A percentile compares a stretch with the other conserved stretches of the same genome.
These are phyloP conservation scores for Moniliophthora roreri DNA, from an alignment of 1,284 basidiomycete genomes.

Conservation along the genomic window DNA sequence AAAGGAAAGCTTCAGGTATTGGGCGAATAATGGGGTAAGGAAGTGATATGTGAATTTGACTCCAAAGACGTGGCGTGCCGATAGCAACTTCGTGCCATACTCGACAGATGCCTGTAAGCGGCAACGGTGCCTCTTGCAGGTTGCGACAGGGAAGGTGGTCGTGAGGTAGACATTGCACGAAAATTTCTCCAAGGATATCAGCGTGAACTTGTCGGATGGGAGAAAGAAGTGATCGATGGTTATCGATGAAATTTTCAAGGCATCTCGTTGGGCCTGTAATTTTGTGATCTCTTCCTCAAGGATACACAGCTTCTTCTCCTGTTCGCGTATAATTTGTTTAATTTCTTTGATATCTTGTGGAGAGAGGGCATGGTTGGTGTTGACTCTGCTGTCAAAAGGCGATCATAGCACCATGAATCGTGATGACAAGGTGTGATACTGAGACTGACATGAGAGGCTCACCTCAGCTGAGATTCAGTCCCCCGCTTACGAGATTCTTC, in stretches of 20 bases:
- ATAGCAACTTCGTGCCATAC: background rate
- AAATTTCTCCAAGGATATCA: background rate
- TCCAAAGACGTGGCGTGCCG: background rate
- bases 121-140: background rate
- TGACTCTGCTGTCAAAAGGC: background rate
- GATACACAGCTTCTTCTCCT: background rate
- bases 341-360: background rate
- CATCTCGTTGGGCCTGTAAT: background rate
- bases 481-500: no score
- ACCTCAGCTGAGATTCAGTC: no score
- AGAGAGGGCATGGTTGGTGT: background rate
- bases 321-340: background rate
- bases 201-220: background rate
- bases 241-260: background rate
- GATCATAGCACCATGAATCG: no score
- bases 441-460: no score
- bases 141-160: background rate
- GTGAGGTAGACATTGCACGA: background rate
- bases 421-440: no score
- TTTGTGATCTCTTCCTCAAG: background rate
- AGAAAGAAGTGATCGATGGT: background rate
- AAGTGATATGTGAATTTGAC: background rate
- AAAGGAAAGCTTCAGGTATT: background rate
- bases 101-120: background rate
- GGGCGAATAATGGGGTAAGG: background rate